These are phyloP conservation scores for Puya raimondii DNA, from an alignment of 176 grass and related monocot genomes.

Conservation along the genomic window DNA sequence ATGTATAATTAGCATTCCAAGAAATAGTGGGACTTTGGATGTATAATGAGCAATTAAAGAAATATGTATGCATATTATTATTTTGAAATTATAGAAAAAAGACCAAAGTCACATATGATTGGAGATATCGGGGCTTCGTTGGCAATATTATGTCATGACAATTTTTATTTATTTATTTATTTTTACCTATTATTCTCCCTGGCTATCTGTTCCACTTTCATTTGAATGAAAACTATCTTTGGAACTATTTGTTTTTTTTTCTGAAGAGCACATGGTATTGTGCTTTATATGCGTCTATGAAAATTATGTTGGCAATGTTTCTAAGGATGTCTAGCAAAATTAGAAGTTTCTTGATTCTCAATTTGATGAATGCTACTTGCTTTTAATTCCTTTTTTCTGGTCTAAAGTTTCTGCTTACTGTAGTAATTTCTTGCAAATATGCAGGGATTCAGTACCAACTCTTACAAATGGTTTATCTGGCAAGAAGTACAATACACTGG, in stretches of 20 bases:
- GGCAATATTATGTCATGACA: too few relatives aligned
- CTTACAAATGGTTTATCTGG: conserved; percentile 40
- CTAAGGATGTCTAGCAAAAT: not conserved
- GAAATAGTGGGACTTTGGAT: too few relatives aligned
- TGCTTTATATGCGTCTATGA: not conserved
- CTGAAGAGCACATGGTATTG: not conserved
- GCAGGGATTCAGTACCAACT: conserved; percentile 55
- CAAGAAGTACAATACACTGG: conserved; percentile 71
- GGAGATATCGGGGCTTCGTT: too few relatives aligned
- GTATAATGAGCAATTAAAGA: too few relatives aligned
- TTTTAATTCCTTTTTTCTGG: conserved; percentile 3
- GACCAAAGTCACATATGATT: too few relatives aligned
- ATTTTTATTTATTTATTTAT: too few relatives aligned
- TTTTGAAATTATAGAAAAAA: not conserved
- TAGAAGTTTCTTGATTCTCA: not conserved
- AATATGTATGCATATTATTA: not conserved
- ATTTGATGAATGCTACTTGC: conserved; percentile 1
- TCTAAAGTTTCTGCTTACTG: conserved; percentile 2
- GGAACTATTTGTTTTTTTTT: not conserved
- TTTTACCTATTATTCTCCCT: too few relatives aligned
- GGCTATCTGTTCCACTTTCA: too few relatives aligned
- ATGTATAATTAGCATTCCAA: too few relatives aligned
- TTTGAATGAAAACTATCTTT: not conserved
- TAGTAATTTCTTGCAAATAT: conserved; percentile 19
- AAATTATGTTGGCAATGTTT: not conserved